Percentiles rank a stretch among this genome's conserved stretches.
phyloP scores from a whole-genome alignment of 2,329 filamentous ascomycete species.

The Calonectria leucothoes region DNA sequence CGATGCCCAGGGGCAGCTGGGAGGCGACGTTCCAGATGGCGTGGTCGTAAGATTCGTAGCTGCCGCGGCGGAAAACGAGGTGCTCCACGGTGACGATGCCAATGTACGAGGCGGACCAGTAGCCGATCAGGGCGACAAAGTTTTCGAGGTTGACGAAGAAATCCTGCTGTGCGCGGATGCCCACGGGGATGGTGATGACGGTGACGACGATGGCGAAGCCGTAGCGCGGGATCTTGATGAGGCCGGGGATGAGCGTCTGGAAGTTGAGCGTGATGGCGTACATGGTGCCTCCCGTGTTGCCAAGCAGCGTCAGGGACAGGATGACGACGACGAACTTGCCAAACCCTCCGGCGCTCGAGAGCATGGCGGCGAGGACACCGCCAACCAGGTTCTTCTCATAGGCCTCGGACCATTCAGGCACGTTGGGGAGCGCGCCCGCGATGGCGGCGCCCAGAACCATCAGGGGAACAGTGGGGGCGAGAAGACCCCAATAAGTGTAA shows the following conservation, averaged over 20 bases:
- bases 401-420: constrained; percentile 64
- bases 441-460: constrained; percentile 75
- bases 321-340: constrained; percentile 72
- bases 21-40: constrained; percentile 59
- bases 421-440: constrained; percentile 66
- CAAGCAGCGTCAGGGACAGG: constrained; percentile 67
- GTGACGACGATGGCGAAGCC: constrained; percentile 68
- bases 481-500: constrained; percentile 68
- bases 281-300: constrained; percentile 69
- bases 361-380: constrained; percentile 70
- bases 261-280: constrained; percentile 74
- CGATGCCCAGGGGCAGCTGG: constrained; percentile 58
- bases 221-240: constrained; percentile 67
- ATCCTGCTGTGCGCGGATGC: constrained; percentile 64
- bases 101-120: constrained; percentile 68
- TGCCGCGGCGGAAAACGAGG: constrained; percentile 58
- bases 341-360: constrained; percentile 67
- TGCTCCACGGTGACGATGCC: constrained; percentile 62
- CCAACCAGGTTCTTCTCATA: constrained; percentile 66
- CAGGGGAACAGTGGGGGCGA: constrained; percentile 66
- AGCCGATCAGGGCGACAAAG: constrained; percentile 67
- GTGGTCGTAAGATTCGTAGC: constrained; percentile 58
- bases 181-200: constrained; percentile 69
- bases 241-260: constrained; percentile 69
- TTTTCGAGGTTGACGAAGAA: constrained; percentile 70